Base-by-base conservation (phyloP, 192 early-diverging fungal species). In the Gamsiella multidivaricata region DNA sequence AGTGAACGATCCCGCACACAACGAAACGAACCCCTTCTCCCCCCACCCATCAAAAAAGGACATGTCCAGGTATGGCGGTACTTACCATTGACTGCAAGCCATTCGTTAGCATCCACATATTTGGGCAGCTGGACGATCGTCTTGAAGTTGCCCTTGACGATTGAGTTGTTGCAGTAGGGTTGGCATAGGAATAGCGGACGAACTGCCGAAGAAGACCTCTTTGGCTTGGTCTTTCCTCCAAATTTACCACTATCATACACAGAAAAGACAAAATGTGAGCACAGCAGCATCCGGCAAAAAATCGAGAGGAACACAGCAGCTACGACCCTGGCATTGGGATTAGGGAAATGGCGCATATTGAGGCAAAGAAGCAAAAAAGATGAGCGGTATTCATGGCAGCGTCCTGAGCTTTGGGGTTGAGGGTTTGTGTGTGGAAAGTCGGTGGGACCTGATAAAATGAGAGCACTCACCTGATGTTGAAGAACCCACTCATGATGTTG, bases 61-160 rank as follows among this genome's bases (percentile, higher is more conserved):
- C 5, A 39, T 39, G 37, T 12, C 37, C 37, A 5, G 37, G 7
- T 39, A 39, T 9, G 37, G 12, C 5, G 12, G 37, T 5, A 12
- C 63, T 66, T 87, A 90, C 89, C 83, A 65, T 94, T 94, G 64
- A 89, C 87, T 12, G 93, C 93, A 23, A 92, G 88, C 97, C 97
- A 99, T 83, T 99, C 97, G 79, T 96, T 95, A 23, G 83, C 69
- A 65, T 99, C 96, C 0, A 97, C 91, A 80, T 94, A 94, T 76
- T 92, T 91, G 32, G 97, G 97, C 53, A 95, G 83, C 51, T 92
- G 90, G 4, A 94, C 91, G 41, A 99, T 91, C 61, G 92, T 93
- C 78, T 93, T 90, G 72, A 98, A 93, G 81, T 91, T 93, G 26
- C 97, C 95, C 74, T 94, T 94, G 25, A 98, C 95, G 11, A 98